Evolutionary conservation across 305 asterid species (phyloP).

Genomic region (Rubia balearica): DNA sequence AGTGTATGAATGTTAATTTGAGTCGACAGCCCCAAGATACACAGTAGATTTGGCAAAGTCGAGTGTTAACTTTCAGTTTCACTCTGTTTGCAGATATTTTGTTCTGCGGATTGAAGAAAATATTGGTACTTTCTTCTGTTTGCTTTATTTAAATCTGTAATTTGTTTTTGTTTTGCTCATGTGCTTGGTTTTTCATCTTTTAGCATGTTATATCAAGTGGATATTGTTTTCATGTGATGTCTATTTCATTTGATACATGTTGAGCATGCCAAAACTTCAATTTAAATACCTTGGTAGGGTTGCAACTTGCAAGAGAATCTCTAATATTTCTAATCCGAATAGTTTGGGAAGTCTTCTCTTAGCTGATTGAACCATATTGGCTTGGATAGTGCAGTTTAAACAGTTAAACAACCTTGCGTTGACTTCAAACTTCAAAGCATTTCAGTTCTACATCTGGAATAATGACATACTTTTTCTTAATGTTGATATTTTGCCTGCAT

Average conservation of each 20-base stretch:
- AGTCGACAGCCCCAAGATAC: background rate
- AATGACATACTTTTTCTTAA: background rate
- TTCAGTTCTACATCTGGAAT: background rate
- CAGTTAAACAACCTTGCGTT: background rate
- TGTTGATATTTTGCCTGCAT: background rate
- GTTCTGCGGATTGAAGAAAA: conserved; percentile 93
- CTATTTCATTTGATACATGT: background rate
- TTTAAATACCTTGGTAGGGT: background rate
- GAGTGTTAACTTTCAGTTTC: conserved; percentile 9
- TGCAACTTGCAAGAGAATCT: conserved; percentile 3
- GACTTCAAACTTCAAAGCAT: background rate
- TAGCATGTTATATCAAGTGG: background rate
- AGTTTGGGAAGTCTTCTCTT: background rate
- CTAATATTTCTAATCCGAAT: background rate
- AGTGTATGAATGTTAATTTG: background rate
- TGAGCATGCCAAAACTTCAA: background rate
- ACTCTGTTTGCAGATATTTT: conserved; percentile 65
- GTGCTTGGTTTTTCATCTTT: conserved; percentile 6
- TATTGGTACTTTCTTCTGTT: conserved; percentile 48
- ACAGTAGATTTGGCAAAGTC: background rate
- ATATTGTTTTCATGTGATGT: background rate
- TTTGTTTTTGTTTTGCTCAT: background rate
- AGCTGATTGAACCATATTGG: background rate
- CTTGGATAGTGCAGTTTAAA: background rate
- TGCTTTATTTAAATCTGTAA: conserved; percentile 13